Base-by-base conservation (phyloP, 1,284 basidiomycete genomes). In the Ustilago nuda region DNA sequence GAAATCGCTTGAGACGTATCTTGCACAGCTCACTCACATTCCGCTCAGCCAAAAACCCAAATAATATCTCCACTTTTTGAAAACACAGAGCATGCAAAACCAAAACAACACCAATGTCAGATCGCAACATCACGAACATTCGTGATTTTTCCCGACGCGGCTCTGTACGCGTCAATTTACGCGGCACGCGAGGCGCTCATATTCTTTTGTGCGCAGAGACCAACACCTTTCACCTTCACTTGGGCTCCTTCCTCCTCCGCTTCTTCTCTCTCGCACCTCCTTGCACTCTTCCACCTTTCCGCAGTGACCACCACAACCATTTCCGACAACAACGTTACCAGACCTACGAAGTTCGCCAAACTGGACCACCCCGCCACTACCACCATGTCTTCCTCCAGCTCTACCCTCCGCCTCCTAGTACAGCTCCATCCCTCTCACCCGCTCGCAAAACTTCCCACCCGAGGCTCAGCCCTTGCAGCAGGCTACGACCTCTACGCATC, bases 401-500 rank as follows among this genome's bases (percentile, higher is more conserved):
- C 69, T 1, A 55, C 74, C 1, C 66, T 80, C 13, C 80, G 80
- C 19, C 90, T 98, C 19, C 90, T 94, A 73, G 91, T 99, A 80
- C 96, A 97, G 85, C 90, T 92, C 41, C 91, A 93, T 54, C 93
- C 93, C 1, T 90, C 74, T 3, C 80, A 83, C 52, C 84, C 91
- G 13, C 92, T 91, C 79, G 97, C 94, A 17, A 92, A 87, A 72
- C 85, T 97, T 32, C 96, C 97, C 0, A 95, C 93, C 12, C 90
- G 94, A 66, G 96, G 96, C 1, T 95, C 93, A 7, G 87, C 91
- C 1, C 88, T 93, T 53, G 90, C 96, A 2, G 96, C 96, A 3
- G 96, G 96, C 2, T 96, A 98, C 84, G 96, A 99, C 86, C 88
- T 99, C 46, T 97, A 94, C 87, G 92, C 93, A 91, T 92, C 83